A percentile compares a stretch with the other conserved stretches of the same genome.
These are phyloP conservation scores for Fusarium armeniacum DNA, from an alignment of 2,329 filamentous ascomycete genomes.

Conservation along the genomic window DNA sequence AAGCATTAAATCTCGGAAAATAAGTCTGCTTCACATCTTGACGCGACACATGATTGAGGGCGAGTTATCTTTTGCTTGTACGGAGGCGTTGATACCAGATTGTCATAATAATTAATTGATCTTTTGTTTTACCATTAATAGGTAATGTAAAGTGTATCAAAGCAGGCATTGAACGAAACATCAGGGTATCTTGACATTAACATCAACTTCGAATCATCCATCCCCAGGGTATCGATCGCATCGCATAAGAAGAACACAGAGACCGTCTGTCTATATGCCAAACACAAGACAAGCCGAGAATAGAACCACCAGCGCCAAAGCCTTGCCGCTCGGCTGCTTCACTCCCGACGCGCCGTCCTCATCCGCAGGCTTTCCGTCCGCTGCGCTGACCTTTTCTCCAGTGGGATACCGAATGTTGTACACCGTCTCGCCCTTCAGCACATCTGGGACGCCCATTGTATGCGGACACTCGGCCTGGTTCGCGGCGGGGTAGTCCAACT, in stretches of 20 bases:
- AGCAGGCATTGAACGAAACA: slow-evolving; percentile 25
- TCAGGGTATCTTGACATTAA: slow-evolving; percentile 46
- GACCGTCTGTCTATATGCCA: slow-evolving; percentile 11
- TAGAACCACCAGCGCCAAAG: slow-evolving; percentile 35
- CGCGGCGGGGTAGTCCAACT: slow-evolving; percentile 58
- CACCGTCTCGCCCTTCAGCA: slow-evolving; percentile 58
- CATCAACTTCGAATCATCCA: slow-evolving; percentile 11
- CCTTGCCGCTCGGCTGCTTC: slow-evolving; percentile 13
- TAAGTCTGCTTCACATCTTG: slow-evolving; percentile 3
- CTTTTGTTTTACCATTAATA: background rate
- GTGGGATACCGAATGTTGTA: slow-evolving; percentile 64
- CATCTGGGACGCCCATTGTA: slow-evolving; percentile 56
- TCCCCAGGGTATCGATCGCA: background rate
- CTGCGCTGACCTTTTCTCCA: slow-evolving; percentile 58
- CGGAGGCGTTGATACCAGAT: slow-evolving; percentile 28
- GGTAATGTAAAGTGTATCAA: background rate
- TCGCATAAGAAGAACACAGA: background rate
- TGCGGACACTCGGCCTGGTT: slow-evolving; percentile 63
- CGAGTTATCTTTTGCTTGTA: background rate
- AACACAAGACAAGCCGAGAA: slow-evolving; percentile 26
- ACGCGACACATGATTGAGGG: background rate
- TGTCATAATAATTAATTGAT: slow-evolving; percentile 24
- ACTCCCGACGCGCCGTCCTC: slow-evolving; percentile 20
- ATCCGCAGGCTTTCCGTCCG: slow-evolving; percentile 35
- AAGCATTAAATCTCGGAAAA: slow-evolving; percentile 46